phyloP scores from a whole-genome alignment of 202 grass and related monocot genomes.

The Carex arenaria region DNA sequence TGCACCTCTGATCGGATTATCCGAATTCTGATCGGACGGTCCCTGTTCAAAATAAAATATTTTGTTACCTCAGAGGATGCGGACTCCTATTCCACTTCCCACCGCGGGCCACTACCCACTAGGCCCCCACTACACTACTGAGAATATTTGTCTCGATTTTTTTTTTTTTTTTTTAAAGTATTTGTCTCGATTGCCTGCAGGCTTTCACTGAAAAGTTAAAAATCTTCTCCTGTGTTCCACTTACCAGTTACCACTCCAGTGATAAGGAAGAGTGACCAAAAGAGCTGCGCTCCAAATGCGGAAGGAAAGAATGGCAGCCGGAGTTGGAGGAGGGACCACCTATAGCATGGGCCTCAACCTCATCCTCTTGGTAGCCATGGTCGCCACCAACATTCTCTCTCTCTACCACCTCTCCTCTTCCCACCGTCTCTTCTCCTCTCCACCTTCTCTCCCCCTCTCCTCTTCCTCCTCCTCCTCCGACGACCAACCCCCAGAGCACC shows the following conservation, averaged over 20 bases:
- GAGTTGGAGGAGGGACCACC: slow-evolving; percentile 1
- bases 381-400: slow-evolving; percentile 83
- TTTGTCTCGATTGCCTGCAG: no score
- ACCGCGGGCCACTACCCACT: no score
- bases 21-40: no score
- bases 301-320: slow-evolving; percentile 33
- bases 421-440: slow-evolving; percentile 30
- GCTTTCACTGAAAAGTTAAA: no score
- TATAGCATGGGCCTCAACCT: slow-evolving; percentile 44
- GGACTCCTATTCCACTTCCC: no score
- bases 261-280: not conserved
- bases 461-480: slow-evolving; percentile 7
- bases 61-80: no score
- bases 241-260: not conserved
- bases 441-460: not conserved
- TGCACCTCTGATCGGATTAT: no score
- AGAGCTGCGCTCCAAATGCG: slow-evolving; percentile 27
- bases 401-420: slow-evolving; percentile 81
- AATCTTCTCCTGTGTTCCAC: no score
- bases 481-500: slow-evolving; percentile 29
- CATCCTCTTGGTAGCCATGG: slow-evolving; percentile 63
- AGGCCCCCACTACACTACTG: no score
- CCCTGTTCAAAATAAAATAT: no score
- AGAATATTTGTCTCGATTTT: no score
- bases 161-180: no score